Evolutionary conservation across 2,329 filamentous ascomycete species (phyloP), one percentile per base, ranked within the genome.

Genomic region (Diaporthe helianthi): DNA sequence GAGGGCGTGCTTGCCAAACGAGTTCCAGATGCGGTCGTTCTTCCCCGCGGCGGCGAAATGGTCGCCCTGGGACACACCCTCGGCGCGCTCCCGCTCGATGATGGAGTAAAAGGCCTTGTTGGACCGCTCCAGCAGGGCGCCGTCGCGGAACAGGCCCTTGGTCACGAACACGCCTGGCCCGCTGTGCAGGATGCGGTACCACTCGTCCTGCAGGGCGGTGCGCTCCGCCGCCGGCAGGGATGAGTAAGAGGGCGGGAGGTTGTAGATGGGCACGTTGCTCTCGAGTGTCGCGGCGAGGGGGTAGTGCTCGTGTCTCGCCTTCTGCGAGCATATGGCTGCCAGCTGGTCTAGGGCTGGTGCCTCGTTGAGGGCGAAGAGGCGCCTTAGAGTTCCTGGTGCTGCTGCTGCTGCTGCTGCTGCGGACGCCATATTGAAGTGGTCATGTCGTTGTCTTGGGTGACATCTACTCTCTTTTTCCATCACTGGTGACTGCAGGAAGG

Each of bases 21-120:
- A 87, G 78, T 90, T 90, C 88, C 88, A 91, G 78, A 90, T 89
- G 12, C 89, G 83, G 66, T 85, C 82, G 74, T 90, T 90, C 29
- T 82, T 81, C 26, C 85, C 84, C 2, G 81, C 80, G 5, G 82
- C 77, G 1, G 87, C 86, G 76, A 90, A 90, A 74, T 90, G 88
- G 76, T 90, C 88, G 26, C 88, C 88, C 64, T 84, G 83, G 1
- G 76, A 61, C 29, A 76, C 76, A 26, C 74, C 58, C 7, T 73
- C 73, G 36, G 77, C 72, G 33, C 74, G 76, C 76, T 88, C 84
- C 12, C 75, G 73, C 3, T 78, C 75, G 76, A 89, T 86, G 71
- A 89, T 87, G 2, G 73, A 69, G 5, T 79, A 73, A 75, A 84
- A 89, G 17, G 83, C 81, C 0, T 69, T 67, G 73, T 86, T 88